Base-by-base conservation (phyloP, 2,329 filamentous ascomycete species). In the Trichoderma asperellum region DNA sequence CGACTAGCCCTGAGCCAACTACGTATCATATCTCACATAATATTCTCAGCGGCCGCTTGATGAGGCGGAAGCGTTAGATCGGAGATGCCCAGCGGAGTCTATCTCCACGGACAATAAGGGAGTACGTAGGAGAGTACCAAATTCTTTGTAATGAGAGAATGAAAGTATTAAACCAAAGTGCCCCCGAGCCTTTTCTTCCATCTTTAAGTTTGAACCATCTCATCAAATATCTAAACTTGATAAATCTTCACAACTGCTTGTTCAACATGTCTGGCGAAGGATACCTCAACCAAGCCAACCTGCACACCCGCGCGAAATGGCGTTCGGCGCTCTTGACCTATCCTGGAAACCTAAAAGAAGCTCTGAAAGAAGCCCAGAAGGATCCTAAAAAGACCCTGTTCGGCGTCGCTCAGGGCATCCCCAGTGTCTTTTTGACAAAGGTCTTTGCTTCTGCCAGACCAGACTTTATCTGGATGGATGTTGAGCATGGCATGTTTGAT, bases 401-500 rank as follows among this genome's bases (percentile, higher is more conserved):
- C 10, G 65, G 65, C 4, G 53, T 68, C 12, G 65, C 14, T 12
- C 65, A 68, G 18, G 65, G 65, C 10, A 40, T 68, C 24, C 56
- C 65, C 14, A 68, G 65, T 14, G 21, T 32, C 11, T 60, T 43
- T 32, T 24, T 68, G 35, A 68, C 65, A 29, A 68, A 68, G 14
- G 56, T 68, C 21, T 34, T 37, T 16, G 65, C 65, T 60, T 60
- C 65, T 14, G 37, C 56, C 12, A 43, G 35, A 24, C 65, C 65
- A 4, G 65, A 68, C 14, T 68, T 68, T 34, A 59, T 68, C 6
- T 68, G 65, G 65, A 52, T 68, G 16, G 65, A 68, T 21, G 65
- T 68, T 55, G 65, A 68, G 57, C 65, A 68, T 34, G 65, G 65
- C 43, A 68, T 68, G 65, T 68, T 40, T 27, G 65, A 68, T 6